Percentiles rank a stretch among this genome's conserved stretches.
These are phyloP conservation scores for Larix kaempferi DNA, from an alignment of 75 land plant species.

Conservation along the genomic window DNA sequence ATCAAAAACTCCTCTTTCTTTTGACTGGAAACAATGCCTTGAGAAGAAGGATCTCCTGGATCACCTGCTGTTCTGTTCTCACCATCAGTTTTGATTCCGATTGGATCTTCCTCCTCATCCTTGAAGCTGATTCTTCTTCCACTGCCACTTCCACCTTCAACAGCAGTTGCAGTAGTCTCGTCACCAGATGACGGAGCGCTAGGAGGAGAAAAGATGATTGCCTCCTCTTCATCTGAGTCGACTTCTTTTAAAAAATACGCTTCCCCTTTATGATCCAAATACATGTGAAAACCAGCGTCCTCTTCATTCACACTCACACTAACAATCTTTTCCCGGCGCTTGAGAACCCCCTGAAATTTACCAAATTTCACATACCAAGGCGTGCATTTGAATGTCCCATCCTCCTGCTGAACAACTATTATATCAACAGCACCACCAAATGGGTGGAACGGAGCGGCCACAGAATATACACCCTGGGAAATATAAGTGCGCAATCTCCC, in stretches of 20 bases:
- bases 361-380: constrained; percentile 99
- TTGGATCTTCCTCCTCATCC: constrained; percentile 13
- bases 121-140: constrained; percentile 24
- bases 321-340: constrained; percentile 73
- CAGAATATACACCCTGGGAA: constrained; percentile 65
- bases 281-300: constrained; percentile 76
- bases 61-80: constrained; percentile 7
- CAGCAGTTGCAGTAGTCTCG: constrained; percentile 26
- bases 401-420: constrained; percentile 86
- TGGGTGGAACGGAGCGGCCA: constrained; percentile 96
- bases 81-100: constrained; percentile 11
- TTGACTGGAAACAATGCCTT: not conserved
- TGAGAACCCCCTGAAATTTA: constrained; percentile 92
- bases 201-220: constrained; percentile 16
- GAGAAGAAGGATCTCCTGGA: not conserved
- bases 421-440: constrained; percentile 99
- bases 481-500: constrained; percentile 67
- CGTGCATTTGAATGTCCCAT: constrained; percentile 86
- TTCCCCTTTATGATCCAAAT: constrained; percentile 85
- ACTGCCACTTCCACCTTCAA: not conserved
- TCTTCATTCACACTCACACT: constrained; percentile 65
- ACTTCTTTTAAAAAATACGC: constrained; percentile 78
- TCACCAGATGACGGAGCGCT: constrained; percentile 56
- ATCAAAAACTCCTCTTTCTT: not conserved
- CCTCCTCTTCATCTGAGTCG: constrained; percentile 41